phyloP scores from a whole-genome alignment of 441 rosid genomes.

The Aleurites moluccanus region DNA sequence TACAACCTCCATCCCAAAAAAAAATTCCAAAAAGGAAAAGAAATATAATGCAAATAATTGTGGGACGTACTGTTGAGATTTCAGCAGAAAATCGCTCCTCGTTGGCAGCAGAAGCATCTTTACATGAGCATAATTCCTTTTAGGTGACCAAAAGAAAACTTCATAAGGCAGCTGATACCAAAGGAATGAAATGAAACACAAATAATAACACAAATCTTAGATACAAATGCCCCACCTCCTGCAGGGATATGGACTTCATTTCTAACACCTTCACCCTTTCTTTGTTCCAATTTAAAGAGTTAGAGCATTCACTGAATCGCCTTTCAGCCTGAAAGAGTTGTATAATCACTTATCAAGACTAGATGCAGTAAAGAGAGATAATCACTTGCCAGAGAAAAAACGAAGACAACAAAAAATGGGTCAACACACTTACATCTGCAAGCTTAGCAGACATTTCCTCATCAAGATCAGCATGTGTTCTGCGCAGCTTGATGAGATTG shows the following conservation, averaged over 20 bases:
- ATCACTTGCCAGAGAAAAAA: neutral
- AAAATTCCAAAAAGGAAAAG: neutral
- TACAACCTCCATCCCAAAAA: neutral
- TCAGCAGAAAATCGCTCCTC: conserved; percentile 75
- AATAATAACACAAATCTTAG: too few relatives aligned
- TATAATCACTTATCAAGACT: conserved; percentile 26
- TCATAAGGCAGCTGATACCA: conserved; percentile 15
- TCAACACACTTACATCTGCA: conserved; percentile 54
- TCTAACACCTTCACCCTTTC: conserved; percentile 82
- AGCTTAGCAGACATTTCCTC: conserved; percentile 82
- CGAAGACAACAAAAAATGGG: neutral
- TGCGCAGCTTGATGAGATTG: conserved; percentile 59
- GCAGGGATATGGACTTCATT: conserved; percentile 47
- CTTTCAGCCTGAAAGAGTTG: conserved; percentile 52
- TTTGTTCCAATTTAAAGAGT: conserved; percentile 69
- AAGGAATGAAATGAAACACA: conserved; percentile 11
- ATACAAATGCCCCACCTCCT: conserved; percentile 49
- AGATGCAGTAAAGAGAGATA: neutral
- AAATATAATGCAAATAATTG: neutral
- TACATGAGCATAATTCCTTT: conserved; percentile 73
- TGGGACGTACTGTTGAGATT: conserved; percentile 68
- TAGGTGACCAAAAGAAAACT: conserved; percentile 23
- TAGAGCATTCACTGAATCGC: conserved; percentile 57
- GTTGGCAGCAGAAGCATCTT: conserved; percentile 64
- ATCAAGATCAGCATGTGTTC: conserved; percentile 64